phyloP scores from a whole-genome alignment of 2,329 filamentous ascomycete species.

The Colletotrichum shisoi region DNA sequence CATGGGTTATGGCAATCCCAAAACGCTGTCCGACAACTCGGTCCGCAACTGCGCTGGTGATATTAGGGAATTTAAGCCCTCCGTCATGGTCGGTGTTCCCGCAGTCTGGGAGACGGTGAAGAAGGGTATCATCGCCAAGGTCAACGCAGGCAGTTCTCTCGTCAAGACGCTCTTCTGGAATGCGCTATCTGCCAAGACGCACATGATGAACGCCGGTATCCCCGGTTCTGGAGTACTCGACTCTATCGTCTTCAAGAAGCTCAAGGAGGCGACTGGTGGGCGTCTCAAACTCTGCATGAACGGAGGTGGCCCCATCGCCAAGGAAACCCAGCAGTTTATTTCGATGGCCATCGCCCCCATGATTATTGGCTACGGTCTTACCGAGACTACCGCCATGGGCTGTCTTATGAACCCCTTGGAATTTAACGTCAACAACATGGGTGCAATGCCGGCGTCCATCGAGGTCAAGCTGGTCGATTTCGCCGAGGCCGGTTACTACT shows the following conservation, averaged over 20 bases:
- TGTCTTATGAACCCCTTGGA: slow-evolving; percentile 77
- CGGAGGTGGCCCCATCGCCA: slow-evolving; percentile 83
- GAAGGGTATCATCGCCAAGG: slow-evolving; percentile 84
- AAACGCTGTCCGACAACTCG: slow-evolving; percentile 81
- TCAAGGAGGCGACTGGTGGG: slow-evolving; percentile 88
- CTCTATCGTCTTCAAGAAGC: slow-evolving; percentile 85
- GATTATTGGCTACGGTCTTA: slow-evolving; percentile 88
- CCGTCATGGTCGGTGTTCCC: slow-evolving; percentile 84
- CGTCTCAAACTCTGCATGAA: slow-evolving; percentile 83
- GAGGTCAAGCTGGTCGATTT: slow-evolving; percentile 90
- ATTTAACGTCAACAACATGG: slow-evolving; percentile 76
- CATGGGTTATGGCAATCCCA: slow-evolving; percentile 88
- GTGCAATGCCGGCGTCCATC: slow-evolving; percentile 75
- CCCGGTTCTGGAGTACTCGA: slow-evolving; percentile 76
- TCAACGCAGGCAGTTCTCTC: slow-evolving; percentile 72
- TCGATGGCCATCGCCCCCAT: slow-evolving; percentile 88
- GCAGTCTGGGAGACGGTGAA: slow-evolving; percentile 92
- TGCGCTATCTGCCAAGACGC: slow-evolving; percentile 62
- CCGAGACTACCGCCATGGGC: slow-evolving; percentile 82
- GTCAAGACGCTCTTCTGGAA: slow-evolving; percentile 78
- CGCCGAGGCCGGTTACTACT: slow-evolving; percentile 79
- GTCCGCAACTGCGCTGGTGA: slow-evolving; percentile 88
- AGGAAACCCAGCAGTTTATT: slow-evolving; percentile 86
- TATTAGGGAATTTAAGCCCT: slow-evolving; percentile 84
- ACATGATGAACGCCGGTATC: slow-evolving; percentile 61